Conservation (phyloP, 148 eudicot genomes). For the Heliamphora exappendiculata region DNA sequence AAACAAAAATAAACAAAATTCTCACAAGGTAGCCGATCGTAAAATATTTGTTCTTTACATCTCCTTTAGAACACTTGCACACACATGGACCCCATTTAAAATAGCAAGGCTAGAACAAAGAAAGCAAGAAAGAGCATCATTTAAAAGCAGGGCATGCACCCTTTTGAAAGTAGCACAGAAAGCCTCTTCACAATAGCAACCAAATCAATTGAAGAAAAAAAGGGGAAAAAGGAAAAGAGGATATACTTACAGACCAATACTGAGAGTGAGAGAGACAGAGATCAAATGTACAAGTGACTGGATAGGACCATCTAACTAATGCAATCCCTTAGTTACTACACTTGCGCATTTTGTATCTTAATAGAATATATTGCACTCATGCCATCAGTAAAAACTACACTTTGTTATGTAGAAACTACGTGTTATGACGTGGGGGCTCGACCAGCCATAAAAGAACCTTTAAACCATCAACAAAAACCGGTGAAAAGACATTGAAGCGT, state of each 20-base stretch:
- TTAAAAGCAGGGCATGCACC: neutral
- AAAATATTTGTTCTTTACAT: too few species aligned
- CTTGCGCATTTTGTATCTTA: neutral
- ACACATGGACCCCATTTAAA: too few species aligned
- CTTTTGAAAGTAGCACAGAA: neutral
- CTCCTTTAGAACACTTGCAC: too few species aligned
- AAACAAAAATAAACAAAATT: too few species aligned
- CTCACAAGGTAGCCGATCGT: too few species aligned
- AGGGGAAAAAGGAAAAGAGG: too few species aligned
- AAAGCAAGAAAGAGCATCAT: neutral
- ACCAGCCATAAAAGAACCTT: neutral
- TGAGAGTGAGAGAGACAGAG: too few species aligned
- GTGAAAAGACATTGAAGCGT: neutral
- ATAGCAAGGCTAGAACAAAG: too few species aligned
- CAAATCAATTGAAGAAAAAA: neutral
- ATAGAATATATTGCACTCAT: neutral
- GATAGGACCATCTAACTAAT: neutral
- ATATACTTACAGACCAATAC: neutral
- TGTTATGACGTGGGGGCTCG: neutral
- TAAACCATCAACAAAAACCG: neutral
- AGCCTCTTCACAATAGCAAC: neutral
- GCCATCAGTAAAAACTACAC: neutral
- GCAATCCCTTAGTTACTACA: neutral
- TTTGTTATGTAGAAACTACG: neutral
- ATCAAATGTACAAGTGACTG: neutral